Evolutionary conservation across 2,329 filamentous ascomycete species (phyloP).

Genomic region (Fusarium sp.): DNA sequence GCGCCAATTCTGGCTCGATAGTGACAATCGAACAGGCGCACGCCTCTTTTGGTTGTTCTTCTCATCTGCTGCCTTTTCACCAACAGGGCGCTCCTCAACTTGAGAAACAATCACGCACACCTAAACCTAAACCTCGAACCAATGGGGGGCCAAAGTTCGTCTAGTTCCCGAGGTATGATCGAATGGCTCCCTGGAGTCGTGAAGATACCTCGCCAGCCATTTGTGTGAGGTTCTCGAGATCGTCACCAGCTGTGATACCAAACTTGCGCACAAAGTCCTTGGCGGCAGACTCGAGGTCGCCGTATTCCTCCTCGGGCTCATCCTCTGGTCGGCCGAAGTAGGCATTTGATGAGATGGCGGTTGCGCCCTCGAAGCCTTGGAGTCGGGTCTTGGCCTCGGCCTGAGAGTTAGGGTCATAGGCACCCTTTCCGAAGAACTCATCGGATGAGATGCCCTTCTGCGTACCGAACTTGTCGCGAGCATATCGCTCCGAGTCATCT

Average conservation of each 20-base stretch:
- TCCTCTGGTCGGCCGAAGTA: constrained; percentile 96
- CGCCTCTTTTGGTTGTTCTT: constrained; percentile 10
- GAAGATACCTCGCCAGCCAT: constrained; percentile 86
- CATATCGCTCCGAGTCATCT: constrained; percentile 83
- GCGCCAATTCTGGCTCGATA: constrained; percentile 18
- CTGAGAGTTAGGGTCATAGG: constrained; percentile 81
- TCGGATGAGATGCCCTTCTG: constrained; percentile 98
- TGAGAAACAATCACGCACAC: constrained; percentile 17
- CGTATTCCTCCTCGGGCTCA: constrained; percentile 80
- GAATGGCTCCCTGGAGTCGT: constrained; percentile 79
- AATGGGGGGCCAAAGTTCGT: background rate
- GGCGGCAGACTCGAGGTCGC: constrained; percentile 89
- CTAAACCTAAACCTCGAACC: background rate
- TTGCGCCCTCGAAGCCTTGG: constrained; percentile 91
- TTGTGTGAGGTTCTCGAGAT: constrained; percentile 87
- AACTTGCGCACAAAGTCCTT: constrained; percentile 97
- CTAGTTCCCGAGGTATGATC: constrained; percentile 69
- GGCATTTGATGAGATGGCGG: constrained; percentile 91
- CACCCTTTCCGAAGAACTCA: constrained; percentile 94
- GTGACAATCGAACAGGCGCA: constrained; percentile 14
- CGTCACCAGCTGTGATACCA: constrained; percentile 93
- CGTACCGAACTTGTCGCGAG: constrained; percentile 84
- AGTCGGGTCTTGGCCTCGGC: constrained; percentile 87
- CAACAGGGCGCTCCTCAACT: constrained; percentile 8
- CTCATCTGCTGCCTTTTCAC: constrained; percentile 18